Evolutionary conservation across 2,329 filamentous ascomycete species (phyloP).

Genomic region (Karstenula rhodostoma): DNA sequence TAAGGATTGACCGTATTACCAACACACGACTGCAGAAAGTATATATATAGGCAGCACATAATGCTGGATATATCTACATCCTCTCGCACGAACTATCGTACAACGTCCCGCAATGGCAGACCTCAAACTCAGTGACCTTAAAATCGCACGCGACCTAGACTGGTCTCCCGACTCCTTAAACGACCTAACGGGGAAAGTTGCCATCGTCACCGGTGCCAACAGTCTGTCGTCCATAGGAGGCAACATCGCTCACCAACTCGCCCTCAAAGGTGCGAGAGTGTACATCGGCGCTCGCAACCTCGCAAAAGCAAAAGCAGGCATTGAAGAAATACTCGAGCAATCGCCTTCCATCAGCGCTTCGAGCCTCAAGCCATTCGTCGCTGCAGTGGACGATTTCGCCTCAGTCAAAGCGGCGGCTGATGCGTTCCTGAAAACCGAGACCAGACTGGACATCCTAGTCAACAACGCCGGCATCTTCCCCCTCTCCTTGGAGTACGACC

Average conservation of each 20-base stretch:
- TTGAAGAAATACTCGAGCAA: slow-evolving; percentile 16
- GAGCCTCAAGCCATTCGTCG: slow-evolving; percentile 46
- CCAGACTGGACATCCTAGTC: slow-evolving; percentile 51
- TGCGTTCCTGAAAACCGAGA: slow-evolving; percentile 47
- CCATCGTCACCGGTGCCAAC: slow-evolving; percentile 25
- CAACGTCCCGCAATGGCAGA: background rate
- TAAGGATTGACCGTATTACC: too few relatives aligned
- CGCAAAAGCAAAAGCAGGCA: slow-evolving; percentile 17
- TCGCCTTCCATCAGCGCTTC: slow-evolving; percentile 11
- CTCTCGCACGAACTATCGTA: too few relatives aligned
- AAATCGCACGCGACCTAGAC: slow-evolving; percentile 4
- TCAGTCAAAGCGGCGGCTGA: slow-evolving; percentile 50
- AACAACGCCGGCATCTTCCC: slow-evolving; percentile 40
- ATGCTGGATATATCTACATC: too few relatives aligned
- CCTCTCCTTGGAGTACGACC: slow-evolving; percentile 22
- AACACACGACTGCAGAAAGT: too few relatives aligned
- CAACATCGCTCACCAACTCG: slow-evolving; percentile 19
- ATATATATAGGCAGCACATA: too few relatives aligned
- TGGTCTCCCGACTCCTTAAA: slow-evolving; percentile 8
- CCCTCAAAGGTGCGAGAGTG: slow-evolving; percentile 23
- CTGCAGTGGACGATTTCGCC: slow-evolving; percentile 45
- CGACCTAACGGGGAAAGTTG: slow-evolving; percentile 15
- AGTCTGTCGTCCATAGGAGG: slow-evolving; percentile 14
- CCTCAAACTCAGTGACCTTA: background rate
- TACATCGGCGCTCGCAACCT: slow-evolving; percentile 21